Conservation (phyloP, 2,329 filamentous ascomycete genomes). For the Colletotrichum horii region DNA sequence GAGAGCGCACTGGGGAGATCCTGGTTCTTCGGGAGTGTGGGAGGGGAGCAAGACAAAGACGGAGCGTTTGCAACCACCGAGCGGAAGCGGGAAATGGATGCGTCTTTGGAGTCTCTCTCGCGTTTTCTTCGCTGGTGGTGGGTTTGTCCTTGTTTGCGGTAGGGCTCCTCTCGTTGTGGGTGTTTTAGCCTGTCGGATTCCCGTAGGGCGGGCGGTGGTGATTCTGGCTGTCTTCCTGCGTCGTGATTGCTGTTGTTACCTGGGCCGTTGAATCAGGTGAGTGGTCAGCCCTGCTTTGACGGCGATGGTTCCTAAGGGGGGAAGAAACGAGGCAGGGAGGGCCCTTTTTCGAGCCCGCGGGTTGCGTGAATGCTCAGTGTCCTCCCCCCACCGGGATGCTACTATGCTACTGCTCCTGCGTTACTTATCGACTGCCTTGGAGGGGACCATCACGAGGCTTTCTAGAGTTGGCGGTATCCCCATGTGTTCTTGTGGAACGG, state of each 20-base stretch:
- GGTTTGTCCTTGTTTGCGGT: background rate
- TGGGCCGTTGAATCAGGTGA: background rate
- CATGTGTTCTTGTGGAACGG: background rate
- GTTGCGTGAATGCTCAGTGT: background rate
- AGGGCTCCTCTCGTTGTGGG: background rate
- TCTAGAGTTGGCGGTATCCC: background rate
- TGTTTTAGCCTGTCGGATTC: background rate
- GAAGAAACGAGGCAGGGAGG: background rate
- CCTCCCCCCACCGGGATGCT: background rate
- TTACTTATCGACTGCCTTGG: background rate
- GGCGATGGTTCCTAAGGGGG: background rate
- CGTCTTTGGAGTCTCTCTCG: background rate
- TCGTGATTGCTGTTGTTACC: background rate
- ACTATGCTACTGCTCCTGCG: background rate
- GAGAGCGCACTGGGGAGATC: background rate
- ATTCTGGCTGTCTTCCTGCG: background rate
- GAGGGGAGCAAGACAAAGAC: background rate
- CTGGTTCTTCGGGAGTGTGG: background rate
- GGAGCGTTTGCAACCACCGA: background rate
- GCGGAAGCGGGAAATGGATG: background rate
- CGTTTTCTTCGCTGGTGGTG: background rate
- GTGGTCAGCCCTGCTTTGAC: background rate
- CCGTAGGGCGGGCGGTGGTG: too few species aligned
- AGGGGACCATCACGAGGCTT: background rate
- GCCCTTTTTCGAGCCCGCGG: background rate